Conservation (phyloP, 192 early-diverging fungal species). For the Mortierella antarctica region DNA sequence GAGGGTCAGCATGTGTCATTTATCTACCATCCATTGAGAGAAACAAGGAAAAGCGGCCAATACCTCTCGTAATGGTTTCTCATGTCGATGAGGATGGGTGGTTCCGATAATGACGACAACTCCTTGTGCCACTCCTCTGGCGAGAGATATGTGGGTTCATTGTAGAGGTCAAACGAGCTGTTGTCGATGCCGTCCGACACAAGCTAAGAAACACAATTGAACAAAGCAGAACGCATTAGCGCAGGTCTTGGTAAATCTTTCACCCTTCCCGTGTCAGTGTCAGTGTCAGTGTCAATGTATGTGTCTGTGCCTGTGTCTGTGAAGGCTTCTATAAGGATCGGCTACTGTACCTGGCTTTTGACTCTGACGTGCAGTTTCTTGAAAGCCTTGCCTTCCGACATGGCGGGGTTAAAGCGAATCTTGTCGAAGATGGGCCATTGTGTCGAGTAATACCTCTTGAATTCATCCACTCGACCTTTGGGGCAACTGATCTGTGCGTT, state of each 20-base stretch:
- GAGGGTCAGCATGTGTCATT: neutral
- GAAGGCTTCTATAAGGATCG: no score
- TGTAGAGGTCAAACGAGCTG: slow-evolving; percentile 62
- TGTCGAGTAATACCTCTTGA: slow-evolving; percentile 64
- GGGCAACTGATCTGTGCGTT: slow-evolving; percentile 85
- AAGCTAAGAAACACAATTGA: slow-evolving; percentile 42
- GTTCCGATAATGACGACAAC: slow-evolving; percentile 56
- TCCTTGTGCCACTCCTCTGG: slow-evolving; percentile 76
- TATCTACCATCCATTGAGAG: no score
- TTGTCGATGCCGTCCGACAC: slow-evolving; percentile 68
- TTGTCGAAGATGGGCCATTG: slow-evolving; percentile 52
- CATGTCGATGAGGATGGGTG: slow-evolving; percentile 78
- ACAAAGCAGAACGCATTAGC: no score
- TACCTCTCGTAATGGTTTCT: slow-evolving; percentile 83
- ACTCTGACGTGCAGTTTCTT: slow-evolving; percentile 77
- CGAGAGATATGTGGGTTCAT: slow-evolving; percentile 73
- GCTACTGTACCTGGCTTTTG: slow-evolving; percentile 57
- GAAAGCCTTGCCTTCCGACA: slow-evolving; percentile 70
- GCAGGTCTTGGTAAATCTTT: no score
- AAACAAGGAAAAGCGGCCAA: neutral
- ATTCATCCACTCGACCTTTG: slow-evolving; percentile 49
- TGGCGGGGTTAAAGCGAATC: slow-evolving; percentile 74
- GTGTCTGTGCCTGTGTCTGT: no score
- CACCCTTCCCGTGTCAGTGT: no score
- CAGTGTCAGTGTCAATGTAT: no score